Evolutionary conservation across 805 yeast species (phyloP).

Genomic region (Spathaspora hagerdaliae): DNA sequence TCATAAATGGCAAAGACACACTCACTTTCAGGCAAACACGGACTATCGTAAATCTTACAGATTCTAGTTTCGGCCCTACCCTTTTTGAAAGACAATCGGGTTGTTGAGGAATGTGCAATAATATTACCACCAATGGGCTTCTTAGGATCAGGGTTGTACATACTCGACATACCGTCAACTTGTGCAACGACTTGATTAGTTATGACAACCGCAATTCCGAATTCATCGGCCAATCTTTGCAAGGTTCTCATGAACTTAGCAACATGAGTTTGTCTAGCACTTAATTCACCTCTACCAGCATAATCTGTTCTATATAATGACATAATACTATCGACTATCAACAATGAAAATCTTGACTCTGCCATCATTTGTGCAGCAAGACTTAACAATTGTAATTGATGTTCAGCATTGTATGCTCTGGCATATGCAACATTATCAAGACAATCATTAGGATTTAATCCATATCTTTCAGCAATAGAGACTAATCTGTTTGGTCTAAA

Average conservation of each 20-base stretch:
- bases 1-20: slow-evolving; percentile 94
- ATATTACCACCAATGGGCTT: slow-evolving; percentile 98
- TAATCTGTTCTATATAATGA: slow-evolving; percentile 93
- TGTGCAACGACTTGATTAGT: slow-evolving; percentile 95
- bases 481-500: slow-evolving; percentile 89
- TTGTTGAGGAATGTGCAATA: slow-evolving; percentile 94
- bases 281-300: slow-evolving; percentile 91
- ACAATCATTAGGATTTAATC: slow-evolving; percentile 90
- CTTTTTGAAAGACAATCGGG: slow-evolving; percentile 84
- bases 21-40: slow-evolving; percentile 93
- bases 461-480: slow-evolving; percentile 87
- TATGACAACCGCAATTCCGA: slow-evolving; percentile 94
- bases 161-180: slow-evolving; percentile 83
- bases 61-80: slow-evolving; percentile 90
- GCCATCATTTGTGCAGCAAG: slow-evolving; percentile 97
- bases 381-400: slow-evolving; percentile 78
- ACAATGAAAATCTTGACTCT: slow-evolving; percentile 81
- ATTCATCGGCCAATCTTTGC: slow-evolving; percentile 94
- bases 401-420: slow-evolving; percentile 95
- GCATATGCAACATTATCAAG: slow-evolving; percentile 96
- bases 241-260: slow-evolving; percentile 89
- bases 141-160: slow-evolving; percentile 93
- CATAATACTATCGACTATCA: slow-evolving; percentile 97
- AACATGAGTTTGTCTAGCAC: slow-evolving; percentile 91
- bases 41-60: slow-evolving; percentile 93